Base-by-base conservation (phyloP, 2,329 filamentous ascomycete genomes). In the Cordyceps javanica region DNA sequence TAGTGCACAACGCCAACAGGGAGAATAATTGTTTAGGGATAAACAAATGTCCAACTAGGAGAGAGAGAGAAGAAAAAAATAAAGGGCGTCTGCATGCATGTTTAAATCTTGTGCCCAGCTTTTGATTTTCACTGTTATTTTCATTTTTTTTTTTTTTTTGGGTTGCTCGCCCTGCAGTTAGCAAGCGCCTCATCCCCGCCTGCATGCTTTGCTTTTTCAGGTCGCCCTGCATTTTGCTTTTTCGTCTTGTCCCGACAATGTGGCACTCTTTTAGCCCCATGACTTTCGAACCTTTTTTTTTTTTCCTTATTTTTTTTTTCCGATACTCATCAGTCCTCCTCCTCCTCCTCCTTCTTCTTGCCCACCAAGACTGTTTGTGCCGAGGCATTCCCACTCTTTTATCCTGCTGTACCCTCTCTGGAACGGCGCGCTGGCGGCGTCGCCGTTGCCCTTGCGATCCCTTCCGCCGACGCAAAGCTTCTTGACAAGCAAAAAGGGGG, bases 151-250 rank as follows among this genome's bases (percentile, higher is more conserved):
- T n/a, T n/a, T n/a, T n/a, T n/a, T n/a, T n/a, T n/a, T n/a, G n/a
- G n/a, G n/a, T 21, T 45, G 11, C 19, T 19, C 51, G 52, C 52
- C 52, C 52, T 55, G 52, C 52, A 55, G 52, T 19, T 36, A 34
- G 32, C n/a, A 51, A 51, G 48, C 39, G 48, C 32, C 38, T 13
- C 2, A 3, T 4, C 50, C 25, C 38, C 38, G 7, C 13, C 7
- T 53, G 26, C 38, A 25, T 53, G 11, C 50, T 53, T 53, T 25
- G 38, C n/a, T n/a, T 53, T 53, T 53, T 53, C 34, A n/a, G 25
- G 49, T 53, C 50, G 50, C 50, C 26, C 38, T 55, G 52, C 39
- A 26, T 42, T 41, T 36, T 38, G 41, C 52, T 45, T 38, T 28
- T 46, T 55, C 21, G 14, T 55, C 16, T 16, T 26, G 19, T 55